Base-by-base conservation (phyloP, 2,329 filamentous ascomycete species). In the Sphaceloma murrayae region DNA sequence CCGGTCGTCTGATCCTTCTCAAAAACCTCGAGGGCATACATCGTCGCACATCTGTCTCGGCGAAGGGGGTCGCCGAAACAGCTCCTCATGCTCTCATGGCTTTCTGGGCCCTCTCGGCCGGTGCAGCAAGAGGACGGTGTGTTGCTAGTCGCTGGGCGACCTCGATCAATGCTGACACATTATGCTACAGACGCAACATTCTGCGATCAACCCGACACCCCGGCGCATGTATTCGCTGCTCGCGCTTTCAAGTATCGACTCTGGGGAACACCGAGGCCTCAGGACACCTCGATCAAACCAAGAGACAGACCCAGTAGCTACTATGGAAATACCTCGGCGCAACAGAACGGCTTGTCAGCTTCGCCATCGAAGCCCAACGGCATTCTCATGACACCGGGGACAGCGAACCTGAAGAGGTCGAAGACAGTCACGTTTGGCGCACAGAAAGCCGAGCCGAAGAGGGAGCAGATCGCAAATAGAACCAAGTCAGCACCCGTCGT, bases 241-340 rank as follows among this genome's bases (percentile, higher is more conserved):
- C 77, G 78, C 54, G 78, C 78, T 11, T 78, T 81, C 60, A 78
- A 75, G 54, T 75, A 77, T 49, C 74, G 75, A 32, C 61, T 82
- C 46, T 80, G 78, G 60, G 77, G 77, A 18, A 80, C 77, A 1
- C 77, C 77, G 10, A 70, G 71, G 16, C 50, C 52, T 7, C 54
- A 53, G 9, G 42, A 47, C 3, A 10, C 14, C 10, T 19, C 34
- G 26, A 31, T 36, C 1, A 16, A 19, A 40, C 5, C 14, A 13
- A 16, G 19, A 38, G 18, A 16, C 17, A 19, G 40, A 31, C 30
- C 45, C 19, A 22, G 26, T 9, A 45, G 24, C 4, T 45, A 21
- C 31, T 27, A 26, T 43, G 8, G 42, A 46, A n/a, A 11, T 26
- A 27, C 19, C 16, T 18, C 30, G 17, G 29, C 26, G 14, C 34